phyloP scores from a whole-genome alignment of 2,329 filamentous ascomycete genomes.

The Botrytis fabae region DNA sequence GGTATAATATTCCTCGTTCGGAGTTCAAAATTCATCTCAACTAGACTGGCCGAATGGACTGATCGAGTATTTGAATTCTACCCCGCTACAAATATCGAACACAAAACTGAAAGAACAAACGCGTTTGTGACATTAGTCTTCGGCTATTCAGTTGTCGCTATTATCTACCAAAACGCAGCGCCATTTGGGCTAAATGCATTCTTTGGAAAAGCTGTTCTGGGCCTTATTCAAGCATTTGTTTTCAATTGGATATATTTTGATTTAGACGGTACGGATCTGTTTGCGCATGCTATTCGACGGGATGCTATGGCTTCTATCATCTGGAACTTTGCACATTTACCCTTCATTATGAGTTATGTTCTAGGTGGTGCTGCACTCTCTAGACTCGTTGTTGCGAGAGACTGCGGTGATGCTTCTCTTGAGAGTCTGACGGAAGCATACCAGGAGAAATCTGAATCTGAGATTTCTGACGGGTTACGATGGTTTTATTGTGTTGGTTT shows the following conservation, averaged over 20 bases:
- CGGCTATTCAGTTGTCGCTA: slow-evolving; percentile 62
- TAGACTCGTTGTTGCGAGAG: slow-evolving; percentile 58
- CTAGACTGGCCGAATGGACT: slow-evolving; percentile 27
- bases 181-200: slow-evolving; percentile 56
- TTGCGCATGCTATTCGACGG: slow-evolving; percentile 61
- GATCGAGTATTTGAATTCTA: slow-evolving; percentile 55
- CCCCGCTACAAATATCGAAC: slow-evolving; percentile 65
- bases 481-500: slow-evolving; percentile 67
- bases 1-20: slow-evolving; percentile 46
- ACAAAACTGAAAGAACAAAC: slow-evolving; percentile 63
- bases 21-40: slow-evolving; percentile 37
- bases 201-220: slow-evolving; percentile 62
- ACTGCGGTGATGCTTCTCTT: slow-evolving; percentile 50
- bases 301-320: slow-evolving; percentile 48
- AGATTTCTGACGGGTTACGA: slow-evolving; percentile 55
- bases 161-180: slow-evolving; percentile 58
- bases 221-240: slow-evolving; percentile 57
- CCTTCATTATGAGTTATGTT: slow-evolving; percentile 64
- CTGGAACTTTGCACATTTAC: slow-evolving; percentile 59
- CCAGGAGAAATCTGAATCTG: slow-evolving; percentile 48
- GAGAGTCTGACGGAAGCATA: slow-evolving; percentile 54
- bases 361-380: slow-evolving; percentile 59
- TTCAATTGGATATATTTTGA: slow-evolving; percentile 68
- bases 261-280: slow-evolving; percentile 55
- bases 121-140: slow-evolving; percentile 66